Evolutionary conservation across 2,329 filamentous ascomycete species (phyloP).

Genomic region (Helicocarpus griseus): DNA sequence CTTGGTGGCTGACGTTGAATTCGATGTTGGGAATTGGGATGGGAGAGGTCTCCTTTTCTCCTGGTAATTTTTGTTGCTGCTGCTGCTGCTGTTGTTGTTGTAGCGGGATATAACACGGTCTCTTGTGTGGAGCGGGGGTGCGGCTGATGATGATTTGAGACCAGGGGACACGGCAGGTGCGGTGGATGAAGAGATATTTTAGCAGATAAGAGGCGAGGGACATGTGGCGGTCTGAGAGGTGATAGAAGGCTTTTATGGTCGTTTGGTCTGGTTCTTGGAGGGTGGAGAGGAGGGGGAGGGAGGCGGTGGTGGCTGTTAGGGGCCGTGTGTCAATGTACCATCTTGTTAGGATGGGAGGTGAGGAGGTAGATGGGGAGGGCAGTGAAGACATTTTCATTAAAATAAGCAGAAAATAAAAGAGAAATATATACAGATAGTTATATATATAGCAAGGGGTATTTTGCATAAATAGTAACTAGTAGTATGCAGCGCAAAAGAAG

Average conservation of each 20-base stretch:
- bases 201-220: constrained; percentile 51
- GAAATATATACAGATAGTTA: not conserved
- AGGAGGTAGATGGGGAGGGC: constrained; percentile 6
- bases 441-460: not conserved
- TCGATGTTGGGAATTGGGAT: constrained; percentile 34
- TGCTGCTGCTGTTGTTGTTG: constrained; percentile 11
- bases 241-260: constrained; percentile 40
- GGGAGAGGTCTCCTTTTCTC: not conserved
- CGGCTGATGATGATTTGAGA: constrained; percentile 44
- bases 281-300: constrained; percentile 31
- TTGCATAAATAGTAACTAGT: not conserved
- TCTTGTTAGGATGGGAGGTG: constrained; percentile 21
- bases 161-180: constrained; percentile 48
- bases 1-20: constrained; percentile 58
- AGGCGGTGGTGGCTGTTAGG: constrained; percentile 20
- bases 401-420: not conserved
- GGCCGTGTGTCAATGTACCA: constrained; percentile 37
- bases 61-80: not conserved
- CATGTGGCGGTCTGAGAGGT: constrained; percentile 50
- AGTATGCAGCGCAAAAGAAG: not conserved
- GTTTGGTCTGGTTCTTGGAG: constrained; percentile 41
- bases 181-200: constrained; percentile 51
- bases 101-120: constrained; percentile 44
- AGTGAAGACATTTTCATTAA: constrained; percentile 2
- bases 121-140: constrained; percentile 37